Base-by-base conservation (phyloP, 2,329 filamentous ascomycete species). In the Neophaeococcomyces aloes region DNA sequence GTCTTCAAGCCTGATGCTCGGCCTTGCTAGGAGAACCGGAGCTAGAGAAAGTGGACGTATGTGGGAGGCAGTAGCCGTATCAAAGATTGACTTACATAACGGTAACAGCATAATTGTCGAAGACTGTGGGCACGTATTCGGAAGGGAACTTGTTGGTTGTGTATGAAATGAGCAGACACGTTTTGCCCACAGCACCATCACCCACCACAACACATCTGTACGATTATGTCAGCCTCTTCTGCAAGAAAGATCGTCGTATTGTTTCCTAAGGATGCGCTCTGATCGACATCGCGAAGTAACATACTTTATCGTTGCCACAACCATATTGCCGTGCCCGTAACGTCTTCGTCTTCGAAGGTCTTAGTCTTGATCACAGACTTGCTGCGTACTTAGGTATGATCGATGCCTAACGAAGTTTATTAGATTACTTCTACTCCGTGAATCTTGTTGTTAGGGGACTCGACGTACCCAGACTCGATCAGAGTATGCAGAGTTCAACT, bases 141-240 rank as follows among this genome's bases (percentile, higher is more conserved):
- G 88, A 95, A 29, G 91, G 91, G 67, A 98, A 98, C 61, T 96
- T 96, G 76, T 98, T 98, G 53, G 91, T 98, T 53, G 91, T 98
- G 70, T 98, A 98, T 65, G 86, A 94, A 71, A 98, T 98, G 63
- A 98, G 79, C 53, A 98, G 79, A 70, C 91, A 98, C 55, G 91
- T 98, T 76, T 98, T 98, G 66, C 91, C 91, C 57, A 98, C 91
- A 55, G 91, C 91, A 88, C 91, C 91, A 68, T 98, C 91, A 65
- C 91, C 91, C 60, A 98, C 91, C 57, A 98, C 91, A 61, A 98
- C 91, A 71, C 91, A 98, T 71, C 91, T 98, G 56, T 55, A 45
- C 21, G 19, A 44, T 42, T 42, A 37, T 37, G n/a, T 39, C 30
- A 50, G 45, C 25, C 37, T 35, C 25, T 32, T 35, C 34, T 36